Evolutionary conservation across 768 basidiomycete species (phyloP), one percentile per base, ranked within the genome.

Genomic region (Russula brevipes): DNA sequence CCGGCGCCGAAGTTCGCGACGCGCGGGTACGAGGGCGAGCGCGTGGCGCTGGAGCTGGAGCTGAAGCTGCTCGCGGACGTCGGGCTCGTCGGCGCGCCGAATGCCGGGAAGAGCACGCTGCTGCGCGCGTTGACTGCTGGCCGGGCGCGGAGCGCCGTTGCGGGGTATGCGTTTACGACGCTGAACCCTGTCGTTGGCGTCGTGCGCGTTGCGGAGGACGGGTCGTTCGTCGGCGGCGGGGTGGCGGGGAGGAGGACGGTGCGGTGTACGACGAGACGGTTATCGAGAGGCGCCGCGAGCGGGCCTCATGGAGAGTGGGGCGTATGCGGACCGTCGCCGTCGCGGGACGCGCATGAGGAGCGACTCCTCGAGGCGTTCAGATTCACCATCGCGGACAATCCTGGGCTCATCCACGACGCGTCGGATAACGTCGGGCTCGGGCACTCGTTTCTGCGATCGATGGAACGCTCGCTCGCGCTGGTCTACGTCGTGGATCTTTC

Each of bases 311-410:
- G 76, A 80, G 60, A 73, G 75, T n/a, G 85, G 83, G 41, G 83
- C 79, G 55, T 78, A 76, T 63, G 82, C 84, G 7, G 74, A 77
- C 59, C 80, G 17, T 73, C 74, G 17, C 84, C 84, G 1, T 80
- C 35, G 31, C 30, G 5, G 54, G 56, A 16, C 9, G 62, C 68
- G 49, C 65, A 68, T 1, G 63, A 73, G 30, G 55, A 68, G 42
- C 70, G 74, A 11, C 17, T 8, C 0, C 59, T 73, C 14, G 95
- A 98, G 74, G 75, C 79, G 5, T 88, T 92, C 73, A 84, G 97
- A 10, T 97, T 98, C 79, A 97, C 94, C 14, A 86, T 99, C 67
- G 91, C 94, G 42, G 97, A 99, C 76, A 98, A 98, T 71, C 97
- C 97, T 0, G 97, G 97, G 8, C 85, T 98, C 50, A 86, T 98